phyloP scores from a whole-genome alignment of 2,329 filamentous ascomycete genomes.

The Rutstroemia sp. region DNA sequence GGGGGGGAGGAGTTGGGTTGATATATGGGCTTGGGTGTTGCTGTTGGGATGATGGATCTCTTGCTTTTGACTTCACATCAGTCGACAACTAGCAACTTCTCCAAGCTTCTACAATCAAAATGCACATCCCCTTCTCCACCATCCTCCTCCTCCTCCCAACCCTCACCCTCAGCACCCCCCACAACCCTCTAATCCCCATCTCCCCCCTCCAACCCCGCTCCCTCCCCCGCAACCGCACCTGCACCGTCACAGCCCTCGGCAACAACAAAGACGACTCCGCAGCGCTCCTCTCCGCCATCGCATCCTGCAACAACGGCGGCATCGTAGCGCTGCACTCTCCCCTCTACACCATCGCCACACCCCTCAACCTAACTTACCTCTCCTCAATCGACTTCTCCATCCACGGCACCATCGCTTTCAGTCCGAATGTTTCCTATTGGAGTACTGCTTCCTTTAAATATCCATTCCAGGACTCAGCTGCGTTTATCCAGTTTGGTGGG shows the following conservation, averaged over 20 bases:
- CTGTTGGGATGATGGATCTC: too few species aligned
- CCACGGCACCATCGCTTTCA: slow-evolving; percentile 1
- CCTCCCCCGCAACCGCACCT: neutral
- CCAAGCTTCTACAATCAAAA: too few species aligned
- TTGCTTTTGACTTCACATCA: too few species aligned
- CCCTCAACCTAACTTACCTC: neutral
- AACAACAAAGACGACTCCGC: neutral
- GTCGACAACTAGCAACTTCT: too few species aligned
- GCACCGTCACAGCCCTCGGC: neutral
- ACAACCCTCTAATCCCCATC: neutral
- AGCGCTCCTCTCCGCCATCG: neutral
- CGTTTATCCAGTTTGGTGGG: slow-evolving; percentile 1
- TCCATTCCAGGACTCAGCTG: neutral
- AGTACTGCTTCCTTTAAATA: neutral
- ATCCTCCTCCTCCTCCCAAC: neutral
- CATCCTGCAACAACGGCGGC: slow-evolving; percentile 4
- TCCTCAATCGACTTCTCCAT: slow-evolving; percentile 2
- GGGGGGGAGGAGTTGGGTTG: too few species aligned
- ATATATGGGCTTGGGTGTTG: too few species aligned
- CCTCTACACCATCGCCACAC: slow-evolving; percentile 2
- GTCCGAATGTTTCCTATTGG: neutral
- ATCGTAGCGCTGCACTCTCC: neutral
- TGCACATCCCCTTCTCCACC: neutral
- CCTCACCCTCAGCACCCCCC: neutral
- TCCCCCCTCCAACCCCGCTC: slow-evolving; percentile 1